Conservation (phyloP, 2,329 filamentous ascomycete genomes). For the Emmonsiellopsis sp. region DNA sequence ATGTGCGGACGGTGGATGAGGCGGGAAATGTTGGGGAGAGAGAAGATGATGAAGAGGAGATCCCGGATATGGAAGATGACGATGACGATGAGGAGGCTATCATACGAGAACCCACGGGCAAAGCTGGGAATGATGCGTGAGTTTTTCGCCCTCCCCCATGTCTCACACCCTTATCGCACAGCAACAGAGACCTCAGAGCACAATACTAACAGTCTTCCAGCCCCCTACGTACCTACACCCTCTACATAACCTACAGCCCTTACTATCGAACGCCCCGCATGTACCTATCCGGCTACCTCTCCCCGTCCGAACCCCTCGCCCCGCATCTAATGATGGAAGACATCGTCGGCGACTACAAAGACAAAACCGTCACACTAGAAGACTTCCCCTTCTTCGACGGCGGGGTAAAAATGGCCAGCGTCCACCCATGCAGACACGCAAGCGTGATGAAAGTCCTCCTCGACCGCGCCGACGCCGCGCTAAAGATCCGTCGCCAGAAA, state of each 20-base stretch:
- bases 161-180: no score
- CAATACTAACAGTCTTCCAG: conserved; percentile 36
- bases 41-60: conserved; percentile 63
- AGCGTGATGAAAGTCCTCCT: conserved; percentile 97
- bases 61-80: conserved; percentile 97
- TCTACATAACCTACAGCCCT: conserved; percentile 96
- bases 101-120: conserved; percentile 60
- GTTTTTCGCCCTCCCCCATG: conserved; percentile 19
- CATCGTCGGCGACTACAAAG: conserved; percentile 91
- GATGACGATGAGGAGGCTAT: conserved; percentile 92
- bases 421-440: conserved; percentile 95
- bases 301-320: conserved; percentile 69
- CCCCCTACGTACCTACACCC: conserved; percentile 82
- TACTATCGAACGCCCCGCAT: conserved; percentile 94
- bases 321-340: conserved; percentile 92
- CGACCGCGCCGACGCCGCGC: conserved; percentile 84
- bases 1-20: conserved; percentile 83
- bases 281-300: conserved; percentile 83
- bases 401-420: conserved; percentile 88
- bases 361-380: conserved; percentile 97
- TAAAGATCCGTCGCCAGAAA: conserved; percentile 81
- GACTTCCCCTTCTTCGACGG: conserved; percentile 93
- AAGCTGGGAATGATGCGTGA: conserved; percentile 46
- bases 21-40: conserved; percentile 74
- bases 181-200: not conserved